These are phyloP conservation scores for Clarireedia monteithiana DNA, from an alignment of 2,329 filamentous ascomycete species.

Conservation along the genomic window DNA sequence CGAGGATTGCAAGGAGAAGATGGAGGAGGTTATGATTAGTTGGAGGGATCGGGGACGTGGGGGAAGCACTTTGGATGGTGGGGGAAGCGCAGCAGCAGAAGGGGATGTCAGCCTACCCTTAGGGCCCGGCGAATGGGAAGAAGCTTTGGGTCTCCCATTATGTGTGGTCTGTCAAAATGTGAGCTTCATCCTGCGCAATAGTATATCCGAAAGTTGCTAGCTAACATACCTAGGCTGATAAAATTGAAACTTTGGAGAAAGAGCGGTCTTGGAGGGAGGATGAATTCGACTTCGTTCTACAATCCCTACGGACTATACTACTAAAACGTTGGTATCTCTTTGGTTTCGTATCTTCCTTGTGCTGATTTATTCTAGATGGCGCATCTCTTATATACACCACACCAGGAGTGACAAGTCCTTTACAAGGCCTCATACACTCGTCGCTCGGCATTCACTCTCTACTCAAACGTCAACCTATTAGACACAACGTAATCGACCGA, in stretches of 20 bases:
- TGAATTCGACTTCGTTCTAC: constrained; percentile 90
- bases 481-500: constrained; percentile 86
- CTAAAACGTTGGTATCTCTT: constrained; percentile 60
- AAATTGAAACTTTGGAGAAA: constrained; percentile 74
- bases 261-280: constrained; percentile 92
- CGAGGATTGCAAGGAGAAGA: constrained; percentile 67
- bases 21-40: constrained; percentile 77
- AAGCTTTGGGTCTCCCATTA: constrained; percentile 75
- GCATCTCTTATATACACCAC: constrained; percentile 80
- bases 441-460: constrained; percentile 80
- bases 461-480: constrained; percentile 68
- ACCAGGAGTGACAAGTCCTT: constrained; percentile 65
- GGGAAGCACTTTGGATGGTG: constrained; percentile 55
- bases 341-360: constrained; percentile 3
- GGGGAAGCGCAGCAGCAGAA: constrained; percentile 48
- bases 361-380: constrained; percentile 48
- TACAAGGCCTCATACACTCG: constrained; percentile 76
- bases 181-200: constrained; percentile 27
- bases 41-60: constrained; percentile 73
- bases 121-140: constrained; percentile 89
- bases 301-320: constrained; percentile 83
- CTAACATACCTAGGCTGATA: constrained; percentile 17
- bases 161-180: constrained; percentile 96
- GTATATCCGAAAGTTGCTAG: neutral
- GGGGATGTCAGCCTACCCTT: constrained; percentile 66